phyloP scores from a whole-genome alignment of 306 rosid genomes.

The Sesbania bispinosa region DNA sequence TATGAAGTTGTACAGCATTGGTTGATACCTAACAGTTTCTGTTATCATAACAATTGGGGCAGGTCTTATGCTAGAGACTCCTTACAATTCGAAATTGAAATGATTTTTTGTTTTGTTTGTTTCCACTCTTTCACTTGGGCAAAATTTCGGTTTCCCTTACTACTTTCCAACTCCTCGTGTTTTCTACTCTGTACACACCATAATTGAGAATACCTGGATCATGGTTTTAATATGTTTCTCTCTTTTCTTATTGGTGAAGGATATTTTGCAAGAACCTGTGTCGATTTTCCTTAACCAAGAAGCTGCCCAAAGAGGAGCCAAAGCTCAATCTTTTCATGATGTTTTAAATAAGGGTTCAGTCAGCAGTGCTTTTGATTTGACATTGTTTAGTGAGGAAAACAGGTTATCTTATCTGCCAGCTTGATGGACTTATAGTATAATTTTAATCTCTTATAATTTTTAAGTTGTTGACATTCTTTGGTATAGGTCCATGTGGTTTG shows the following conservation, averaged over 20 bases:
- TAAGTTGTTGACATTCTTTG: slow-evolving; percentile 21
- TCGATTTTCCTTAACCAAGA: slow-evolving; percentile 56
- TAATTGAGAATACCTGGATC: background rate
- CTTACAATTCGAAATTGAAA: background rate
- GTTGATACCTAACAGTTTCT: too few relatives aligned
- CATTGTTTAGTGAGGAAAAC: slow-evolving; percentile 41
- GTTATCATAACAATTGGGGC: too few relatives aligned
- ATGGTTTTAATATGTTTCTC: background rate
- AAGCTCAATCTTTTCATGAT: slow-evolving; percentile 37
- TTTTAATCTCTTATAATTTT: background rate
- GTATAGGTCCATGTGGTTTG: slow-evolving; percentile 65
- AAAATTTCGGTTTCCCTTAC: background rate
- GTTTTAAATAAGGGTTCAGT: slow-evolving; percentile 23
- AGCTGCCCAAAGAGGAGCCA: slow-evolving; percentile 27
- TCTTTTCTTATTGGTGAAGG: slow-evolving; percentile 46
- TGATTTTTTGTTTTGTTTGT: background rate
- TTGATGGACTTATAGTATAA: background rate
- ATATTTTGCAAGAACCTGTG: slow-evolving; percentile 73
- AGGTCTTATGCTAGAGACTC: background rate
- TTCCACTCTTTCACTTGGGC: background rate
- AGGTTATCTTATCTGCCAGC: slow-evolving; percentile 44
- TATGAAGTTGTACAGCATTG: background rate
- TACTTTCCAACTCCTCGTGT: background rate
- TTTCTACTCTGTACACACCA: background rate
- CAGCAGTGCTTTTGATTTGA: slow-evolving; percentile 34